Conservation (phyloP, 768 basidiomycete genomes). For the Boletus bicolor region DNA sequence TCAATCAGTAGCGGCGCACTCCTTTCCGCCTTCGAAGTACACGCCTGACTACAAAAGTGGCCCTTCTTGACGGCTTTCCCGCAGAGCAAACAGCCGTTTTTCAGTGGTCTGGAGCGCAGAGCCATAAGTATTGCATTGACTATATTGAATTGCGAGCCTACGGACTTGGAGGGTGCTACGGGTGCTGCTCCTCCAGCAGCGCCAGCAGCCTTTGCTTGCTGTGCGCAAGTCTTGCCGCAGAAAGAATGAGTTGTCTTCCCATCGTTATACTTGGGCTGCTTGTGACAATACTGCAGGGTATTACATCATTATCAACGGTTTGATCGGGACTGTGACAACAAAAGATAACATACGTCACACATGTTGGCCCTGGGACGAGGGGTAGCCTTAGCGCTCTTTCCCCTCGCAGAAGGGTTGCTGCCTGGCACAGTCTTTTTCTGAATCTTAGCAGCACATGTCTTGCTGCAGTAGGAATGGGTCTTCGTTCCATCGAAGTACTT, state of each 20-base stretch:
- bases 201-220: slow-evolving; percentile 37
- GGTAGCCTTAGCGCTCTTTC: slow-evolving; percentile 24
- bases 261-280: slow-evolving; percentile 58
- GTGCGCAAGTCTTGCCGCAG: slow-evolving; percentile 62
- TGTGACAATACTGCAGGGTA: slow-evolving; percentile 49
- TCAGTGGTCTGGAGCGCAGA: slow-evolving; percentile 30
- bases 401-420: slow-evolving; percentile 27
- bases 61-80: slow-evolving; percentile 57
- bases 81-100: slow-evolving; percentile 59
- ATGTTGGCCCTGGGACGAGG: slow-evolving; percentile 34
- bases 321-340: not conserved
- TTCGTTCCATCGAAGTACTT: slow-evolving; percentile 55
- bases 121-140: slow-evolving; percentile 32
- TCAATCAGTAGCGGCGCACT: slow-evolving; percentile 57
- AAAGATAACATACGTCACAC: slow-evolving; percentile 45
- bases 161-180: slow-evolving; percentile 31
- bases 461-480: slow-evolving; percentile 57
- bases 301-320: slow-evolving; percentile 6
- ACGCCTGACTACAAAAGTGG: slow-evolving; percentile 59
- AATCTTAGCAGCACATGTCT: slow-evolving; percentile 52
- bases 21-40: slow-evolving; percentile 51
- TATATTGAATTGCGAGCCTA: slow-evolving; percentile 18
- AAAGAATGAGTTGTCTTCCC: slow-evolving; percentile 57
- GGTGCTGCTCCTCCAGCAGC: slow-evolving; percentile 24
- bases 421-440: slow-evolving; percentile 28